phyloP scores from a whole-genome alignment of 2,329 filamentous ascomycete species.

The Pezicula radicicola region DNA sequence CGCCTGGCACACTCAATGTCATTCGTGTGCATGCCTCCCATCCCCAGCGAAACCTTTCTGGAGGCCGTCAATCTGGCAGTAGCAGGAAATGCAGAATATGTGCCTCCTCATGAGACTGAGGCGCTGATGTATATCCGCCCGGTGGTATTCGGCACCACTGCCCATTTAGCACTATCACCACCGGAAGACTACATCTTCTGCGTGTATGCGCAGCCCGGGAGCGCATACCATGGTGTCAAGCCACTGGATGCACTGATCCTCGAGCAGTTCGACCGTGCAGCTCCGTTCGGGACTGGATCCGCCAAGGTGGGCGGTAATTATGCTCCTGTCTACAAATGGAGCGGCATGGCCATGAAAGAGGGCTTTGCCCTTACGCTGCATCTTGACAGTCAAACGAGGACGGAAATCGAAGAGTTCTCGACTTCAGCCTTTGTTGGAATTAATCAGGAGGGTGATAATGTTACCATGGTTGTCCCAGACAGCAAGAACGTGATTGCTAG shows the following conservation, averaged over 20 bases:
- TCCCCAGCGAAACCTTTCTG: too few relatives aligned
- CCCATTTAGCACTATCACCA: slow-evolving; percentile 60
- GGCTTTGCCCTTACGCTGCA: too few relatives aligned
- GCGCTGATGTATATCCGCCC: too few relatives aligned
- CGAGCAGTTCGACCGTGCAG: slow-evolving; percentile 67
- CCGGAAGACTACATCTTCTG: slow-evolving; percentile 64
- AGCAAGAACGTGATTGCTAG: slow-evolving; percentile 84
- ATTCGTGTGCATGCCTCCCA: too few relatives aligned
- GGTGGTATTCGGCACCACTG: too few relatives aligned
- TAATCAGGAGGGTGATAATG: slow-evolving; percentile 32
- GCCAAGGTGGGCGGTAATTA: slow-evolving; percentile 72
- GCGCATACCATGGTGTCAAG: slow-evolving; percentile 63
- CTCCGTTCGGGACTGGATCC: slow-evolving; percentile 62
- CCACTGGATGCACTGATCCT: slow-evolving; percentile 63
- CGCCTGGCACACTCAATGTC: too few relatives aligned
- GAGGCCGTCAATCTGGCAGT: too few relatives aligned
- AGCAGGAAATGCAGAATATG: too few relatives aligned
- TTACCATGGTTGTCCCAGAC: slow-evolving; percentile 73
- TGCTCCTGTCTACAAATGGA: slow-evolving; percentile 61
- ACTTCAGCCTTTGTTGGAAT: slow-evolving; percentile 66
- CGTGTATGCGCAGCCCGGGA: slow-evolving; percentile 62
- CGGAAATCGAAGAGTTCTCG: slow-evolving; percentile 66
- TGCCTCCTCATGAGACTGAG: too few relatives aligned
- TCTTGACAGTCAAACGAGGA: slow-evolving; percentile 61
- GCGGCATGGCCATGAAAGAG: slow-evolving; percentile 57